phyloP scores from a whole-genome alignment of 2,329 filamentous ascomycete species.

The Balansia obtecta region DNA sequence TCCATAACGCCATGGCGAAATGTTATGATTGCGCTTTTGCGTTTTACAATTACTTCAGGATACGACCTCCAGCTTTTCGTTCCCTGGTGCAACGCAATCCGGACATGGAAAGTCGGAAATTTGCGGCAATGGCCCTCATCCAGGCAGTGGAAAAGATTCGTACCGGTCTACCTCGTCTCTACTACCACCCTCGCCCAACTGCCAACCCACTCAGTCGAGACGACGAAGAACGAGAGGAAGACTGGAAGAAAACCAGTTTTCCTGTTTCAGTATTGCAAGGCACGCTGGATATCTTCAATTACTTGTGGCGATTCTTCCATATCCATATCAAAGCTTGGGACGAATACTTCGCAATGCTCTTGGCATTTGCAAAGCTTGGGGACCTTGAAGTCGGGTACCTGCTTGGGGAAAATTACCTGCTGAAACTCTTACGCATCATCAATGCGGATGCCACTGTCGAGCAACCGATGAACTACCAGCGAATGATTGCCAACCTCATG shows the following conservation, averaged over 20 bases:
- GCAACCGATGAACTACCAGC: conserved; percentile 40
- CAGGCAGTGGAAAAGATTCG: conserved; percentile 41
- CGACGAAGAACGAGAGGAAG: conserved; percentile 18
- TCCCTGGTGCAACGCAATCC: conserved; percentile 52
- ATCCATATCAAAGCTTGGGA: conserved; percentile 55
- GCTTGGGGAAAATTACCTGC: conserved; percentile 48
- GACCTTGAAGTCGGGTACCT: conserved; percentile 43
- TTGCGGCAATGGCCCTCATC: conserved; percentile 38
- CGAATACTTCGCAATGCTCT: conserved; percentile 61
- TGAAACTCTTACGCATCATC: conserved; percentile 46
- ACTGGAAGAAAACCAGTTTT: conserved; percentile 9
- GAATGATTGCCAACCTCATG: conserved; percentile 38
- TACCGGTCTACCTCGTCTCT: conserved; percentile 30
- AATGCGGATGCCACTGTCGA: conserved; percentile 42
- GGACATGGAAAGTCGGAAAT: conserved; percentile 41
- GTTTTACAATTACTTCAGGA: conserved; percentile 48
- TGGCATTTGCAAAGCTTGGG: conserved; percentile 53
- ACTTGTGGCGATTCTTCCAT: conserved; percentile 52
- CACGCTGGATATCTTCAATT: conserved; percentile 35
- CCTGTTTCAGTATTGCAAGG: conserved; percentile 16
- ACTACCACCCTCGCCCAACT: conserved; percentile 19
- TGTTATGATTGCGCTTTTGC: conserved; percentile 43
- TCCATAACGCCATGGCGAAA: conserved; percentile 33
- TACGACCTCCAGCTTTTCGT: conserved; percentile 44
- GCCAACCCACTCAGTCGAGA: conserved; percentile 4